These are phyloP conservation scores for Cercophora samala DNA, from an alignment of 495 filamentous ascomycete genomes.

Conservation along the genomic window DNA sequence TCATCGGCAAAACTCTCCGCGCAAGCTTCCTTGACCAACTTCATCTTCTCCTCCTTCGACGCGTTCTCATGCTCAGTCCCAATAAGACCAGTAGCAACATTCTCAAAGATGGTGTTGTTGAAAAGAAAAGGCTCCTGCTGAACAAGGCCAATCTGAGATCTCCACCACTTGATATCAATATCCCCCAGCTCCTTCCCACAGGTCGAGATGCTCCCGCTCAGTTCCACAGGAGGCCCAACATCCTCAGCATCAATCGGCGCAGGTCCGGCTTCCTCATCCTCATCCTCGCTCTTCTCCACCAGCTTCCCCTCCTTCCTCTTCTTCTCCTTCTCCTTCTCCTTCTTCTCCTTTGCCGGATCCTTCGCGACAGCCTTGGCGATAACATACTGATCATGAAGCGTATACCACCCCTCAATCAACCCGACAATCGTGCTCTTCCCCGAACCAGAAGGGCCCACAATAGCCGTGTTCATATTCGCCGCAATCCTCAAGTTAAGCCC, in stretches of 20 bases:
- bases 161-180: slow-evolving; percentile 62
- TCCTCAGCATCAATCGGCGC: slow-evolving; percentile 30
- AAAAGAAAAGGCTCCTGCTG: slow-evolving; percentile 75
- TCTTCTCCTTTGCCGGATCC: slow-evolving; percentile 41
- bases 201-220: slow-evolving; percentile 51
- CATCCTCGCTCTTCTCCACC: slow-evolving; percentile 25
- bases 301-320: slow-evolving; percentile 25
- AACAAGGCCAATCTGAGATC: slow-evolving; percentile 64
- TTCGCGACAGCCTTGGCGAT: slow-evolving; percentile 48
- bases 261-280: slow-evolving; percentile 32
- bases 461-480: slow-evolving; percentile 81
- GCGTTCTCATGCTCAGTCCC: slow-evolving; percentile 55
- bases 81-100: slow-evolving; percentile 59
- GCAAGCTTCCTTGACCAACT: slow-evolving; percentile 57
- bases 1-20: slow-evolving; percentile 56
- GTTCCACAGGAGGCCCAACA: slow-evolving; percentile 39
- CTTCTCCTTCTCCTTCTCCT: slow-evolving; percentile 38
- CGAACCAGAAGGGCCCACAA: slow-evolving; percentile 80
- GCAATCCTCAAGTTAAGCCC: slow-evolving; percentile 56
- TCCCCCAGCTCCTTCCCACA: slow-evolving; percentile 54
- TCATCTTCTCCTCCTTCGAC: slow-evolving; percentile 48
- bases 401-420: slow-evolving; percentile 88
- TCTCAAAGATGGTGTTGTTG: slow-evolving; percentile 64
- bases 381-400: slow-evolving; percentile 54
- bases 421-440: slow-evolving; percentile 92